phyloP scores from a whole-genome alignment of 257 asterid species.

The Petunia secreta region DNA sequence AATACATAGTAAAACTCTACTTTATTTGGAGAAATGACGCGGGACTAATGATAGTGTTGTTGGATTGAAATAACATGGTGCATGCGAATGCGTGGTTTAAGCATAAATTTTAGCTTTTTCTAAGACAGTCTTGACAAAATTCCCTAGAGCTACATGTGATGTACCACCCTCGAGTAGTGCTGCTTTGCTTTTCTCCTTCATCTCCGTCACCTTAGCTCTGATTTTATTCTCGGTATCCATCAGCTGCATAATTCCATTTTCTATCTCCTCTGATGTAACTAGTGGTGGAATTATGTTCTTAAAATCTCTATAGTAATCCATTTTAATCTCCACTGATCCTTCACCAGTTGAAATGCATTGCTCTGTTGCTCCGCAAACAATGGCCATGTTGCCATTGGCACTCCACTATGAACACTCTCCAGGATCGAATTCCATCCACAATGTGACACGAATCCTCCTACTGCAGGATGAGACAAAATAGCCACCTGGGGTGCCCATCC shows the following conservation, averaged over 20 bases:
- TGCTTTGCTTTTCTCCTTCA: constrained; percentile 7
- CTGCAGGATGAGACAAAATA: neutral
- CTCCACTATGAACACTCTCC: neutral
- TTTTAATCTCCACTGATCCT: neutral
- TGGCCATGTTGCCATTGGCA: neutral
- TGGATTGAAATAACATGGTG: no score
- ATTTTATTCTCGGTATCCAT: neutral
- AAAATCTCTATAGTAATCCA: neutral
- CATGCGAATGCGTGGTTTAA: no score
- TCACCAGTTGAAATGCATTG: neutral
- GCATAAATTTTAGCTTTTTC: no score
- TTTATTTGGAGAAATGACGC: no score
- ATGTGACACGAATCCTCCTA: constrained; percentile 1
- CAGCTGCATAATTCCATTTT: constrained; percentile 9
- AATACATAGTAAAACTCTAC: no score
- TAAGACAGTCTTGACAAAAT: neutral
- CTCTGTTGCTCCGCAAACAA: neutral
- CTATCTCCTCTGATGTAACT: constrained; percentile 24
- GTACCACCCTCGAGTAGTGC: constrained; percentile 26
- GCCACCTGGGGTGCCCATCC: neutral
- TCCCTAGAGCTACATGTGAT: neutral
- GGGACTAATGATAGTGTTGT: no score
- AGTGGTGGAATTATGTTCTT: neutral
- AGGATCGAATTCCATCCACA: neutral
- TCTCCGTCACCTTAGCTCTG: no score